Percentiles rank a stretch among this genome's conserved stretches.
Evolutionary conservation across 2,329 filamentous ascomycete species (phyloP).

Genomic region (Trichoderma sp.): DNA sequence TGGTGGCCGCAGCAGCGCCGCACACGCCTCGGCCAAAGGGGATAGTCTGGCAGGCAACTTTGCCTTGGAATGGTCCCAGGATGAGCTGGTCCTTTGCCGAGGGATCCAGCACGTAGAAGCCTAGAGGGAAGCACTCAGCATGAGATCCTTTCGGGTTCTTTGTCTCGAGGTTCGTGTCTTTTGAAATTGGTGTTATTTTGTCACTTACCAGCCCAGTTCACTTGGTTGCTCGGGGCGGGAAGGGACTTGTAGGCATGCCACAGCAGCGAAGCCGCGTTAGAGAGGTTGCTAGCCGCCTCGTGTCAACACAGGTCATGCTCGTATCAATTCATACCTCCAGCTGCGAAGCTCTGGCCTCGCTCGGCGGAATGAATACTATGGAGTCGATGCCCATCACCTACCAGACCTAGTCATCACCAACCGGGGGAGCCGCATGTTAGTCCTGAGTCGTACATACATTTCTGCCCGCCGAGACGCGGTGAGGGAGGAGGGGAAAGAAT

Average conservation of each 20-base stretch:
- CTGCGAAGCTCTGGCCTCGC: background rate
- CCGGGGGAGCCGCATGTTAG: conserved; percentile 12
- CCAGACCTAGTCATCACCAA: conserved; percentile 21
- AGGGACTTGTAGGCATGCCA: conserved; percentile 81
- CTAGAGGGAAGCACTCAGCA: conserved; percentile 42
- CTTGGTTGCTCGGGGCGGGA: conserved; percentile 62
- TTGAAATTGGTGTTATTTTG: background rate
- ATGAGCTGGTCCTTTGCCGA: conserved; percentile 59
- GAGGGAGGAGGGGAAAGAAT: conserved; percentile 1
- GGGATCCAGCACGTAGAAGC: conserved; percentile 71
- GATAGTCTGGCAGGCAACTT: conserved; percentile 79
- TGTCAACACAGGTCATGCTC: conserved; percentile 22
- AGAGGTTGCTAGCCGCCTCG: conserved; percentile 62
- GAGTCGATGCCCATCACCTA: conserved; percentile 2
- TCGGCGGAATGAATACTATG: too few species aligned
- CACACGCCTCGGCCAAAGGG: conserved; percentile 74
- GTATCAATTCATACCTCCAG: background rate
- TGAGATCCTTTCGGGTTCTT: background rate
- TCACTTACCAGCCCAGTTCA: conserved; percentile 72
- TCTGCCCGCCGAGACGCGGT: background rate
- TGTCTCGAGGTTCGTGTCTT: background rate
- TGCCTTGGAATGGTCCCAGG: conserved; percentile 78
- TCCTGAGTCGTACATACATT: background rate
- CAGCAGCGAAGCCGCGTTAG: conserved; percentile 73
- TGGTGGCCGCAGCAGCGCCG: conserved; percentile 65